Evolutionary conservation across 2,329 filamentous ascomycete species (phyloP), one percentile per base, ranked within the genome.

Genomic region (Mollisia scopiformis): DNA sequence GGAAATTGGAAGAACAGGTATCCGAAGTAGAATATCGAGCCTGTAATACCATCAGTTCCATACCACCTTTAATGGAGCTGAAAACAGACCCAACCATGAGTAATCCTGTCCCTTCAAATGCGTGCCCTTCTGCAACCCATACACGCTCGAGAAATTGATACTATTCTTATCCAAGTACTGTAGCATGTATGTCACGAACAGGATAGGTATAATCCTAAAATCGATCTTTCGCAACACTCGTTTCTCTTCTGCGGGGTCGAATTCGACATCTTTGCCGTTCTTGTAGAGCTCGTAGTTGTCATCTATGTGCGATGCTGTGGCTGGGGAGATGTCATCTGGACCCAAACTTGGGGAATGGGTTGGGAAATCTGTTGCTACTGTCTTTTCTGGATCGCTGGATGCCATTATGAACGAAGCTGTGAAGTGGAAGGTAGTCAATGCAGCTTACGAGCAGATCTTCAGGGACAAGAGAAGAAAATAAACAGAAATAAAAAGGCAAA

Each of bases 181-280:
- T 64, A 85, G 81, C 72, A 85, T 85, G 72, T 87, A 87, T 6
- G 82, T 81, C 1, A 79, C 77, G 1, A 85, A 75, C 6, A 85
- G 71, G 5, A 85, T 73, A 6, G 81, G 79, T 1, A 85, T 74
- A 7, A 86, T 75, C 0, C 79, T 79, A 10, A 72, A 64, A 64
- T 86, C 82, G 50, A 85, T 83, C n/a, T 68, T 72, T 19, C 64
- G 46, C 13, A 71, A 53, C 11, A 72, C 62, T 13, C 66, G 61
- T 30, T 62, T 65, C 30, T 66, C 60, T 50, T 71, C 68, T 30
- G 59, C 66, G 11, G 39, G 23, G 25, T 71, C 69, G 27, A 64
- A 39, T 37, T 71, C 66, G 47, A 71, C 43, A 23, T 69, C 68
- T 55, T 66, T 66, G n/a, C 66, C 65, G 35, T 68, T 66, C 30